phyloP scores from a whole-genome alignment of 2,329 filamentous ascomycete species.

The Neopestalotiopsis rosae region DNA sequence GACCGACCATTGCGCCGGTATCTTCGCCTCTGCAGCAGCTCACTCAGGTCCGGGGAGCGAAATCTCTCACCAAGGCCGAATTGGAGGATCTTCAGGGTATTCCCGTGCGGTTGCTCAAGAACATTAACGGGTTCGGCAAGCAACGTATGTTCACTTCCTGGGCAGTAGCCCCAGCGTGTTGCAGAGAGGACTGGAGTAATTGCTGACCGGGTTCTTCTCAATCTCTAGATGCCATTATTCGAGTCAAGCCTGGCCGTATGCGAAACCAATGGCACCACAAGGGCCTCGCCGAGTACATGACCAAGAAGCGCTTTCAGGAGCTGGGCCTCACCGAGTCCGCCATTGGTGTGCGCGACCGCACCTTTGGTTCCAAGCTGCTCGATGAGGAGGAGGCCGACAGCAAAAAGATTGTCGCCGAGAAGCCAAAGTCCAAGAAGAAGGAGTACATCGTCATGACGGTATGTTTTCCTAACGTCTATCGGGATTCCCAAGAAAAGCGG shows the following conservation, averaged over 20 bases:
- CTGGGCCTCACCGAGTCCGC: conserved; percentile 37
- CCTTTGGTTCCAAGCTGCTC: conserved; percentile 31
- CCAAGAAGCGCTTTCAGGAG: conserved; percentile 35
- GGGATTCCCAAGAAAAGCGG: not conserved
- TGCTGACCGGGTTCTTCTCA: too few species aligned
- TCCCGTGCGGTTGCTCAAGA: conserved; percentile 47
- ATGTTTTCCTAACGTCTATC: conserved; percentile 10
- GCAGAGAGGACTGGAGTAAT: too few species aligned
- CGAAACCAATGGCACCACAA: conserved; percentile 41
- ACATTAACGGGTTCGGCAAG: conserved; percentile 46
- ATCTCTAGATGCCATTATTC: conserved; percentile 38
- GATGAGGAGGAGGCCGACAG: conserved; percentile 23
- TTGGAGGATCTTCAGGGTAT: conserved; percentile 45
- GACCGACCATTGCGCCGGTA: conserved; percentile 21
- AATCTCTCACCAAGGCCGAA: conserved; percentile 40
- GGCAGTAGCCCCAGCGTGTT: too few species aligned
- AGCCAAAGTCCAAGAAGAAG: conserved; percentile 29
- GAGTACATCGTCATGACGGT: conserved; percentile 31
- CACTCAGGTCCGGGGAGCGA: conserved; percentile 35
- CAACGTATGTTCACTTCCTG: conserved; percentile 33
- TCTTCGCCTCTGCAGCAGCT: conserved; percentile 33
- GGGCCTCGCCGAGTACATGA: conserved; percentile 40
- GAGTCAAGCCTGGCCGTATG: conserved; percentile 40
- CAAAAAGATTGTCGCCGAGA: conserved; percentile 16
- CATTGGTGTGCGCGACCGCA: conserved; percentile 39